Evolutionary conservation across 495 filamentous ascomycete genomes (phyloP).

Genomic region (Daldinia decipiens): DNA sequence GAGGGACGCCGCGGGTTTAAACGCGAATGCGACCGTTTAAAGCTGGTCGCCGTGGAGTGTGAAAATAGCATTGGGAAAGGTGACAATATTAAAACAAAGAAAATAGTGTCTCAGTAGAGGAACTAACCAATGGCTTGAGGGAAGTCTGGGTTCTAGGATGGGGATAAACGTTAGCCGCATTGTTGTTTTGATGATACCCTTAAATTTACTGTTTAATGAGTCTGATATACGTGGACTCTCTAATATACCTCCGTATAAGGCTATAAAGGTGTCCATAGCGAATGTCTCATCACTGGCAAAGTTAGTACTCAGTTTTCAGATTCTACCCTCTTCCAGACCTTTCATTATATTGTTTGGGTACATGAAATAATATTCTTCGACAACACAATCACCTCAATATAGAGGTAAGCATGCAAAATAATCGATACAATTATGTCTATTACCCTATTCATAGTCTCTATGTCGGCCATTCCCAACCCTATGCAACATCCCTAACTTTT

Average conservation of each 20-base stretch:
- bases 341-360: neutral
- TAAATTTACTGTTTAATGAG: neutral
- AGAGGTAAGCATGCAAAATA: neutral
- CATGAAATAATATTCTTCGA: neutral
- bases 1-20: slow-evolving; percentile 35
- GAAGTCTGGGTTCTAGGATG: neutral
- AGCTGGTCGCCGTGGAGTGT: slow-evolving; percentile 4
- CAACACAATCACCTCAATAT: neutral
- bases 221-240: no score
- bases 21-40: slow-evolving; percentile 25
- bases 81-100: neutral
- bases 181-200: neutral
- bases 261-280: neutral
- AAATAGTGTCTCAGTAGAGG: neutral
- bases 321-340: neutral
- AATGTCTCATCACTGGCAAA: neutral
- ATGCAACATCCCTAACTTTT: neutral
- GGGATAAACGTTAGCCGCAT: neutral
- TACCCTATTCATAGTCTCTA: neutral
- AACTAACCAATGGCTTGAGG: neutral
- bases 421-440: neutral
- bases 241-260: no score
- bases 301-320: neutral
- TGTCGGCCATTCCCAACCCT: neutral
- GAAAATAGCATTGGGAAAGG: neutral